Percentiles rank a stretch among this genome's conserved stretches.
phyloP scores from a whole-genome alignment of 148 eudicot species.

The Rhododendron mucronatum region DNA sequence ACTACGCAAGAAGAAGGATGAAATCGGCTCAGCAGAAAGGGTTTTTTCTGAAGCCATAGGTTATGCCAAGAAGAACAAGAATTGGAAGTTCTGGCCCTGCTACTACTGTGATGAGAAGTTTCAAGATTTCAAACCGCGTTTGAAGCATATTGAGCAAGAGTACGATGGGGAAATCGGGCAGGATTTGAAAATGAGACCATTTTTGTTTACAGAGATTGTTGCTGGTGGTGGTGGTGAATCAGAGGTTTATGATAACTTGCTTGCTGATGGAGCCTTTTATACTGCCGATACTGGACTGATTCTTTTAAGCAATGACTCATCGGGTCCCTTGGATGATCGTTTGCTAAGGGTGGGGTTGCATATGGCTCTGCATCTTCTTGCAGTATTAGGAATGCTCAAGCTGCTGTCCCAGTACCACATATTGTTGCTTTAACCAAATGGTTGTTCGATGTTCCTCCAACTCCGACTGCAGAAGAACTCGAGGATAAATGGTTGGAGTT shows the following conservation, averaged over 20 bases:
- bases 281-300: neutral
- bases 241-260: neutral
- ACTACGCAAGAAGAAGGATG: neutral
- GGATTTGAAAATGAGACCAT: neutral
- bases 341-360: neutral
- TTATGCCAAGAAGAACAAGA: neutral
- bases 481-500: neutral
- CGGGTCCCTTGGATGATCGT: neutral
- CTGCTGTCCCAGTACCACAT: neutral
- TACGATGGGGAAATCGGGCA: neutral
- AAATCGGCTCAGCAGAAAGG: neutral
- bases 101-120: constrained; percentile 4
- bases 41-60: neutral
- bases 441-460: neutral
- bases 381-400: neutral
- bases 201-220: neutral
- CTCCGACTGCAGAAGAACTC: neutral
- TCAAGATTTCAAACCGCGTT: neutral
- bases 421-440: neutral
- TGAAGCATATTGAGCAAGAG: neutral
- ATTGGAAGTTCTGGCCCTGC: constrained; percentile 1
- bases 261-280: neutral
- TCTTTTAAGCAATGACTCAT: neutral
- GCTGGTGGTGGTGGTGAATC: neutral
- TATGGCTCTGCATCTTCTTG: neutral